Percentiles rank a stretch among this genome's conserved stretches.
Conservation (phyloP, 192 early-diverging fungal genomes). For the Linnemannia exigua region DNA sequence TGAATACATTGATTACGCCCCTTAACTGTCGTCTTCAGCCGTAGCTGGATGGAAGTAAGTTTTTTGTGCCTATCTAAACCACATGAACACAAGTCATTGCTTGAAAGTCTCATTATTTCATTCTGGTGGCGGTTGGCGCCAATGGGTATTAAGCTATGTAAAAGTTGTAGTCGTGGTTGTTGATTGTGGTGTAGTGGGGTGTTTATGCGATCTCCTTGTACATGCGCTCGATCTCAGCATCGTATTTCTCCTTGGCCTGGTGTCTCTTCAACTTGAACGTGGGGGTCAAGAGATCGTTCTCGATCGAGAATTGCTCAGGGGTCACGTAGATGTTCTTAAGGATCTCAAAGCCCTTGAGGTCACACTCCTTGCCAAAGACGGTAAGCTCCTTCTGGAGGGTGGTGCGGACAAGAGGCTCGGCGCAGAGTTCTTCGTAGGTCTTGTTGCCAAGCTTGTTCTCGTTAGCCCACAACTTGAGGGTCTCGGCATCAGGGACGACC, state of each 20-base stretch:
- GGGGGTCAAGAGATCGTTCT: slow-evolving; percentile 83
- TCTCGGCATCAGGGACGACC: slow-evolving; percentile 82
- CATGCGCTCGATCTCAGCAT: slow-evolving; percentile 75
- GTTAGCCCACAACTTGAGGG: slow-evolving; percentile 76
- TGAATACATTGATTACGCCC: background rate
- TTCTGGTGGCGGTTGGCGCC: background rate
- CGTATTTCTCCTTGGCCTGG: slow-evolving; percentile 76
- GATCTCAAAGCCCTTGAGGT: slow-evolving; percentile 92
- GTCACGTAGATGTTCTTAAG: slow-evolving; percentile 81
- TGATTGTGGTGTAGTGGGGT: background rate
- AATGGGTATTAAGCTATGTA: slow-evolving; percentile 5
- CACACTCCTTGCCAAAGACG: slow-evolving; percentile 69
- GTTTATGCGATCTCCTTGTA: slow-evolving; percentile 62
- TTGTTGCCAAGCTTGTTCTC: slow-evolving; percentile 53
- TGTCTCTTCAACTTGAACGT: slow-evolving; percentile 93
- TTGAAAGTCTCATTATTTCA: background rate
- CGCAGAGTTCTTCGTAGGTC: slow-evolving; percentile 64
- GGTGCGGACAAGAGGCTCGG: slow-evolving; percentile 62
- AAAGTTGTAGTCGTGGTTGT: background rate
- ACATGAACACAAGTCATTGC: too few species aligned
- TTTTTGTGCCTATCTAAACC: too few species aligned
- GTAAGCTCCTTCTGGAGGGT: slow-evolving; percentile 71
- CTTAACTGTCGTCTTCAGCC: too few species aligned
- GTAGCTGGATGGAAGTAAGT: too few species aligned
- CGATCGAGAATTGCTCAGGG: slow-evolving; percentile 79